Conservation (phyloP, 805 yeast species). For the Cyberlindnera mycetangii region DNA sequence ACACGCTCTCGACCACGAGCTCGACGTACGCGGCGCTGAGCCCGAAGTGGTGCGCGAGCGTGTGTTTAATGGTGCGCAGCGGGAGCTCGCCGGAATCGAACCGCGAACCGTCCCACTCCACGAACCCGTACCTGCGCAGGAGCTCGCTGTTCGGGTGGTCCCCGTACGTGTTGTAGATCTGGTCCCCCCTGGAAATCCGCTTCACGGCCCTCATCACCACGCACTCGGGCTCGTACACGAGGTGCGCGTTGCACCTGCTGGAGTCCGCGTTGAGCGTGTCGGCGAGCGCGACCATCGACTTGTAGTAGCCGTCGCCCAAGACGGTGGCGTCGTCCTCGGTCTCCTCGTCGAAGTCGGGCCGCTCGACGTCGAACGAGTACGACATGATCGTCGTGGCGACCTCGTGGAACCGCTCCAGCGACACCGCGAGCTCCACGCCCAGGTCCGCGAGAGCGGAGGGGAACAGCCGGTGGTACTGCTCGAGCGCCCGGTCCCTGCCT, state of each 20-base stretch:
- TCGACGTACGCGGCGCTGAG: slow-evolving; percentile 32
- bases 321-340: slow-evolving; percentile 38
- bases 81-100: slow-evolving; percentile 81
- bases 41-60: slow-evolving; percentile 37
- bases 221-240: slow-evolving; percentile 45
- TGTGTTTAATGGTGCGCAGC: slow-evolving; percentile 28
- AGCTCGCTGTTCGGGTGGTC: slow-evolving; percentile 91
- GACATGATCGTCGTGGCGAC: slow-evolving; percentile 84
- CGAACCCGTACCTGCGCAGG: slow-evolving; percentile 87
- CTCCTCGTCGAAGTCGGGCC: slow-evolving; percentile 32
- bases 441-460: slow-evolving; percentile 39
- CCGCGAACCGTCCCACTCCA: slow-evolving; percentile 67
- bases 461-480: slow-evolving; percentile 48
- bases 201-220: slow-evolving; percentile 72
- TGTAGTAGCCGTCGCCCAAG: slow-evolving; percentile 42
- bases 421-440: slow-evolving; percentile 35
- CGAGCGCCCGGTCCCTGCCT: slow-evolving; percentile 66
- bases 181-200: slow-evolving; percentile 61
- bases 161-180: slow-evolving; percentile 85
- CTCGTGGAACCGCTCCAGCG: slow-evolving; percentile 59
- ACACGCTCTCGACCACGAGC: slow-evolving; percentile 30
- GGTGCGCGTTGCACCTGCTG: slow-evolving; percentile 66
- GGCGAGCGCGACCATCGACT: slow-evolving; percentile 92
- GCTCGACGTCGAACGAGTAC: slow-evolving; percentile 83
- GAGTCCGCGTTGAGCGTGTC: slow-evolving; percentile 90